phyloP scores from a whole-genome alignment of 2,329 filamentous ascomycete genomes.

The Arthrobotrys megalospora region DNA sequence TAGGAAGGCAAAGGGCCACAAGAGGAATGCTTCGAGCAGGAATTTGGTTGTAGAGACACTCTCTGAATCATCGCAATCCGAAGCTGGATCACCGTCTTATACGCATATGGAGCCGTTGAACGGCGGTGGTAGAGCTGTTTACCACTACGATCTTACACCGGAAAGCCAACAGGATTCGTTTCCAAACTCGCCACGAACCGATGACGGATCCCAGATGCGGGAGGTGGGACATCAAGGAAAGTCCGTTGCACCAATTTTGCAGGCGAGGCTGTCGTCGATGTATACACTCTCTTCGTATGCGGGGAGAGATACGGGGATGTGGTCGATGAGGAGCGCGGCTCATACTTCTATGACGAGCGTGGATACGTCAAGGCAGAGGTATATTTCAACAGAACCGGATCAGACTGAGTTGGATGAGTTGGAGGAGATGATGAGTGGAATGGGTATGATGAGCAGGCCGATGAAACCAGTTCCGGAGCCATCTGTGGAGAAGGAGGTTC shows the following conservation, averaged over 20 bases:
- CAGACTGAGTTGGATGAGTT: constrained; percentile 50
- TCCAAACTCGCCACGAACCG: constrained; percentile 43
- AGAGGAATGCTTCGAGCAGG: constrained; percentile 33
- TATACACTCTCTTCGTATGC: constrained; percentile 52
- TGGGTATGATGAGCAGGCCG: constrained; percentile 27
- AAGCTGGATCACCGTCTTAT: constrained; percentile 56
- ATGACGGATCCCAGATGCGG: constrained; percentile 53
- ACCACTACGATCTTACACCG: constrained; percentile 54
- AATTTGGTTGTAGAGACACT: constrained; percentile 32
- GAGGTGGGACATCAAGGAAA: constrained; percentile 34
- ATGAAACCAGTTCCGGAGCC: constrained; percentile 31
- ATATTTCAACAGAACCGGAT: constrained; percentile 47
- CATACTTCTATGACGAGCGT: constrained; percentile 58
- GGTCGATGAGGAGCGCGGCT: constrained; percentile 49
- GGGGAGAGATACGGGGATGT: constrained; percentile 49
- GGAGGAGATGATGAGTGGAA: constrained; percentile 59
- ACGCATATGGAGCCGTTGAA: constrained; percentile 47
- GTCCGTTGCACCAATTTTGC: constrained; percentile 48
- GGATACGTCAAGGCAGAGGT: constrained; percentile 45
- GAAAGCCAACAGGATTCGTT: constrained; percentile 59
- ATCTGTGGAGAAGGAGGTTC: constrained; percentile 49
- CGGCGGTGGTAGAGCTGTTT: constrained; percentile 48
- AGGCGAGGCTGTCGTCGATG: constrained; percentile 57
- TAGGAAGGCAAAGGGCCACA: constrained; percentile 41
- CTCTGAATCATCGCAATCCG: constrained; percentile 54